Percentiles rank a stretch among this genome's conserved stretches.
Evolutionary conservation across 331 rosid species (phyloP).

Genomic region (Acacia pycnantha): DNA sequence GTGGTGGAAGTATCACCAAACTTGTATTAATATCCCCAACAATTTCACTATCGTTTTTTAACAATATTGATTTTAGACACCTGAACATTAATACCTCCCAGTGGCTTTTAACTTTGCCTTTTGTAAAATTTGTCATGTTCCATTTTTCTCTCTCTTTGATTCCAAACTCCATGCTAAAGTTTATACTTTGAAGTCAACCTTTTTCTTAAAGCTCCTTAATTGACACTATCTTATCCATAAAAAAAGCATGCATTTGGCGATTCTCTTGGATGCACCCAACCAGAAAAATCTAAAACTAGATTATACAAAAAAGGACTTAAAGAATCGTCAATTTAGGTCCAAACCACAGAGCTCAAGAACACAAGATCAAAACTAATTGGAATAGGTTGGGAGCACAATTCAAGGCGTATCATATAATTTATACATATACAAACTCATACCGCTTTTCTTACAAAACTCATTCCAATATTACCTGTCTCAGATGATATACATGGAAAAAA

Average conservation of each 20-base stretch:
- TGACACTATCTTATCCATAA: background rate
- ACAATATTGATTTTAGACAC: too few relatives aligned
- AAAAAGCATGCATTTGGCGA: background rate
- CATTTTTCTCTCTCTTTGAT: too few relatives aligned
- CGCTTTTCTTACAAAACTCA: slow-evolving; percentile 2
- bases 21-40: background rate
- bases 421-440: background rate
- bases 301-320: background rate
- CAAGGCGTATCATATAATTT: background rate
- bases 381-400: background rate
- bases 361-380: background rate
- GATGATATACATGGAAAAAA: slow-evolving; percentile 26
- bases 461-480: background rate
- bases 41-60: background rate
- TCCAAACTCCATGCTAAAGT: too few relatives aligned
- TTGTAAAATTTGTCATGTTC: background rate
- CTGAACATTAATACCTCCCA: too few relatives aligned
- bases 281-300: background rate
- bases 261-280: background rate
- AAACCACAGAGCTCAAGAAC: background rate
- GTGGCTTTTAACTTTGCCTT: background rate
- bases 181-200: too few relatives aligned
- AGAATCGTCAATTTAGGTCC: background rate
- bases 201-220: too few relatives aligned
- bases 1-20: background rate